Evolutionary conservation across 148 eudicot species (phyloP).

Genomic region (Tetragonia tetragonoides): DNA sequence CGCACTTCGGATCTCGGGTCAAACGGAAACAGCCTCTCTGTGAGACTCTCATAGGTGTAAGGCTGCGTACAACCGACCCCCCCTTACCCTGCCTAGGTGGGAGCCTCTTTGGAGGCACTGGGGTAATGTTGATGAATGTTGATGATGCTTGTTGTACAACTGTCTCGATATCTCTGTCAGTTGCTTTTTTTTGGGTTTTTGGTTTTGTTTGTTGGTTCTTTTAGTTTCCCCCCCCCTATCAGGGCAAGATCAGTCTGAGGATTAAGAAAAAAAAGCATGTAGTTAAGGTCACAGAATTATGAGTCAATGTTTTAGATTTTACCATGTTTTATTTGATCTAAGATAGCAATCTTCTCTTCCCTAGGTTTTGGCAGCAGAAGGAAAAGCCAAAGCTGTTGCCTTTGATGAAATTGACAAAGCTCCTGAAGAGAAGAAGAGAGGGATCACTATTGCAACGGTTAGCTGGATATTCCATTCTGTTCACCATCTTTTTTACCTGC

Average conservation of each 20-base stretch:
- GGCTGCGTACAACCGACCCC: no score
- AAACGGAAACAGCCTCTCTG: no score
- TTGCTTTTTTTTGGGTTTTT: neutral
- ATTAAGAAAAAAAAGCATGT: neutral
- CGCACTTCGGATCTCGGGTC: no score
- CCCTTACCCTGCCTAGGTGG: no score
- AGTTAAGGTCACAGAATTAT: neutral
- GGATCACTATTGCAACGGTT: constrained; percentile 90
- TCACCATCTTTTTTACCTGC: neutral
- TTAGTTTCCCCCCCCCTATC: no score
- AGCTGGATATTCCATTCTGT: constrained; percentile 15
- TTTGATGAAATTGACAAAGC: constrained; percentile 98
- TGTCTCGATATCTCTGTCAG: neutral
- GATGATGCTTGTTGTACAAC: neutral
- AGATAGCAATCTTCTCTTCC: neutral
- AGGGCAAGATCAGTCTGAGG: neutral
- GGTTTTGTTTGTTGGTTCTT: neutral
- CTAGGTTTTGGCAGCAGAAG: constrained; percentile 85
- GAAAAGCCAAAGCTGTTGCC: constrained; percentile 89
- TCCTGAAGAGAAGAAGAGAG: constrained; percentile 97
- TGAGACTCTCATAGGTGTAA: no score
- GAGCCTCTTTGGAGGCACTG: no score
- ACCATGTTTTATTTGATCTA: neutral
- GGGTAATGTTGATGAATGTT: no score
- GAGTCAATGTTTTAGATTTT: neutral